phyloP scores from a whole-genome alignment of 306 rosid species.

The Argentina anserina region DNA sequence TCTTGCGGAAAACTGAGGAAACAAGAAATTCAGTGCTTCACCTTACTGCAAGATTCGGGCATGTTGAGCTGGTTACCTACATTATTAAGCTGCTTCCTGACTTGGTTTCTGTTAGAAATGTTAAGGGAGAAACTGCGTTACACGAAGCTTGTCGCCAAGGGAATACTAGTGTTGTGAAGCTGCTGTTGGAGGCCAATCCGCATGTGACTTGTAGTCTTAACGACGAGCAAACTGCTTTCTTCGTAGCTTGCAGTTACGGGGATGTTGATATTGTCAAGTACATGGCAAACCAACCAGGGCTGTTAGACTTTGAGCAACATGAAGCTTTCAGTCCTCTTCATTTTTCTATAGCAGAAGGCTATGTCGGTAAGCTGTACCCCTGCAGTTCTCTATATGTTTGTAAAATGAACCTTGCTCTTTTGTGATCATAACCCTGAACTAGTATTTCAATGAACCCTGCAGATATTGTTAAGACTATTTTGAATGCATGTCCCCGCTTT shows the following conservation, averaged over 20 bases:
- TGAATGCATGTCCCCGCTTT: conserved; percentile 36
- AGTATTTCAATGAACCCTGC: conserved; percentile 10
- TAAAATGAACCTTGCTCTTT: background rate
- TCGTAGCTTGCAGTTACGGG: conserved; percentile 55
- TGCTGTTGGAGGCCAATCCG: conserved; percentile 42
- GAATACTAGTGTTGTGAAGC: conserved; percentile 31
- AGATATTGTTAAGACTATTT: conserved; percentile 56
- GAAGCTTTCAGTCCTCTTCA: conserved; percentile 46
- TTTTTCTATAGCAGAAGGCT: conserved; percentile 57
- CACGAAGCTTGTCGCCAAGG: conserved; percentile 61
- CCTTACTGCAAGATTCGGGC: conserved; percentile 50
- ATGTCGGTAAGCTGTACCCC: conserved; percentile 43
- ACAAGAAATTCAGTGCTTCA: conserved; percentile 45
- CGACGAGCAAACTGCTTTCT: conserved; percentile 33
- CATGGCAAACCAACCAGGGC: conserved; percentile 35
- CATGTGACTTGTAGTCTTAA: conserved; percentile 37
- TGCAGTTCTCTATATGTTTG: background rate
- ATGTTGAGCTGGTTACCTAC: conserved; percentile 39
- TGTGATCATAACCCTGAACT: background rate
- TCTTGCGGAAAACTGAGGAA: conserved; percentile 39
- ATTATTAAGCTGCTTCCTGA: conserved; percentile 47
- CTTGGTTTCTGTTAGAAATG: conserved; percentile 40
- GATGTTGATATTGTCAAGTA: conserved; percentile 45
- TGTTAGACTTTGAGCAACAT: conserved; percentile 21
- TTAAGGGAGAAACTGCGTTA: conserved; percentile 53